A percentile compares a stretch with the other conserved stretches of the same genome.
Evolutionary conservation across 2,329 filamentous ascomycete species (phyloP).

Genomic region (Falciphora oryzae): DNA sequence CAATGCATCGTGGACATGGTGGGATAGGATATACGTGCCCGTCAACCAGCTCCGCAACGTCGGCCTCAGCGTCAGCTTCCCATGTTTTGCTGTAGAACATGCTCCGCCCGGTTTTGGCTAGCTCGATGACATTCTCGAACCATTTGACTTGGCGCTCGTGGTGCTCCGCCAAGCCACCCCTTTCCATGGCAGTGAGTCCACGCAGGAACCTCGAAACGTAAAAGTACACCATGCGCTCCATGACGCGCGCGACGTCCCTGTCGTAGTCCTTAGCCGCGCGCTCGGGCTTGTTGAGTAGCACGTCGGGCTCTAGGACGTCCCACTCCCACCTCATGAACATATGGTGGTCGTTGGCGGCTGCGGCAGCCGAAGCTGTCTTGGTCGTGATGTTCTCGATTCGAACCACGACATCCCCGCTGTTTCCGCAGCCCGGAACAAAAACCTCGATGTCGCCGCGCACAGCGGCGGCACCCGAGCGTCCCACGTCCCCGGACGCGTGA

Average conservation of each 20-base stretch:
- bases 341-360: not conserved
- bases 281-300: not conserved
- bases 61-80: not conserved
- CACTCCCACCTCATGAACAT: not conserved
- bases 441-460: conserved; percentile 14
- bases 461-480: not conserved
- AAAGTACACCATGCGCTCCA: not conserved
- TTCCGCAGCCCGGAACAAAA: conserved; percentile 20
- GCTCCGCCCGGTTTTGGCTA: too few species aligned
- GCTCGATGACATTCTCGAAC: not conserved
- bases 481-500: not conserved
- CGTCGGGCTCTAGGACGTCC: not conserved
- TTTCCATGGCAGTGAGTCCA: not conserved
- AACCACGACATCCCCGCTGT: conserved; percentile 21
- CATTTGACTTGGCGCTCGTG: not conserved
- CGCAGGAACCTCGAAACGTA: not conserved
- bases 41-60: not conserved
- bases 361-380: conserved; percentile 19
- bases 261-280: not conserved
- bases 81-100: not conserved
- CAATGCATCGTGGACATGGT: not conserved
- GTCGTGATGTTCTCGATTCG: conserved; percentile 22
- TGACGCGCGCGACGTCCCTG: not conserved
- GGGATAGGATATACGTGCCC: not conserved
- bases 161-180: not conserved